Evolutionary conservation across 1,284 basidiomycete species (phyloP).

Genomic region (Rhodofomes roseus): DNA sequence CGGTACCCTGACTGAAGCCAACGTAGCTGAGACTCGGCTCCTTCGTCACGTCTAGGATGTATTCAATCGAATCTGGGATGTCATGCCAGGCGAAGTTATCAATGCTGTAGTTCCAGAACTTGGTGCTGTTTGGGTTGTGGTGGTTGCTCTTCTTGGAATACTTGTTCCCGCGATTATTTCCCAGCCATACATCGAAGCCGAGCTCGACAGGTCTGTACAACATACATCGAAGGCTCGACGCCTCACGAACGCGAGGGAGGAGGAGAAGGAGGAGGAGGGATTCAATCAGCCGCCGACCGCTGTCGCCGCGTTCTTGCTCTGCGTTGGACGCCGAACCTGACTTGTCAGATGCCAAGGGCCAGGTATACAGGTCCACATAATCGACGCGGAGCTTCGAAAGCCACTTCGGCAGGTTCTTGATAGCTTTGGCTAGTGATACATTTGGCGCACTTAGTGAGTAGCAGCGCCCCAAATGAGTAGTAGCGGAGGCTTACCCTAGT

Average conservation of each 20-base stretch:
- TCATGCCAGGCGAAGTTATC: constrained; percentile 85
- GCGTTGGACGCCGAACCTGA: neutral
- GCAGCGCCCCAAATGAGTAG: neutral
- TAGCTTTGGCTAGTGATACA: neutral
- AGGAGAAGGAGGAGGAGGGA: too few relatives aligned
- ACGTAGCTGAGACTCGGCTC: constrained; percentile 68
- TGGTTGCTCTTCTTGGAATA: constrained; percentile 79
- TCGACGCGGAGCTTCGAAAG: constrained; percentile 43
- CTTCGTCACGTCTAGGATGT: constrained; percentile 69
- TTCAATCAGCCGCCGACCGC: too few relatives aligned
- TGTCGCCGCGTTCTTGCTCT: too few relatives aligned
- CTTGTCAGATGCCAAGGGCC: neutral
- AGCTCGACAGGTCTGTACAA: too few relatives aligned
- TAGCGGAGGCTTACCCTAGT: neutral
- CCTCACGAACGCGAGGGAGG: too few relatives aligned
- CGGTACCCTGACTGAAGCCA: constrained; percentile 82
- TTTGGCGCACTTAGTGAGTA: neutral
- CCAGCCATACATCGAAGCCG: constrained; percentile 81
- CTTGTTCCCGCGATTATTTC: constrained; percentile 72
- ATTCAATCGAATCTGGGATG: constrained; percentile 77
- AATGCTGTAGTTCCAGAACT: constrained; percentile 80
- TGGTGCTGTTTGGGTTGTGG: constrained; percentile 55
- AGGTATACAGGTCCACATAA: constrained; percentile 49
- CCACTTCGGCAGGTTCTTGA: neutral
- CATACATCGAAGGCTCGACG: too few relatives aligned